A percentile compares a stretch with the other conserved stretches of the same genome.
These are phyloP conservation scores for Fragaria vesca DNA, from an alignment of 306 rosid genomes.

Conservation along the genomic window DNA sequence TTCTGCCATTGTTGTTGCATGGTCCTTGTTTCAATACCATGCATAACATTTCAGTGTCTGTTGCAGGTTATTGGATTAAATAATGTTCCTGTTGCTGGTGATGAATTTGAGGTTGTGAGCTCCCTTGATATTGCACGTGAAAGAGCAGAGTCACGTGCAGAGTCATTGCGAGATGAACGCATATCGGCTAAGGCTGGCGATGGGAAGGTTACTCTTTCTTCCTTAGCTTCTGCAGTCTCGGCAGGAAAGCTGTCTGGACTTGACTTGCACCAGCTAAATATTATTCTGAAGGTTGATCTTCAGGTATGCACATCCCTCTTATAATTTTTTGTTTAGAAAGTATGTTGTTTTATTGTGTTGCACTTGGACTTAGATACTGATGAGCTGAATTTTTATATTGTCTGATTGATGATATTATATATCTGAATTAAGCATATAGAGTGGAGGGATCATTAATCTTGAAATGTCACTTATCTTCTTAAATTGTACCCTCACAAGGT, in stretches of 20 bases:
- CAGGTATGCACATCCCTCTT: constrained; percentile 61
- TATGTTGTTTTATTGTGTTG: neutral
- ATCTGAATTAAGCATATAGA: neutral
- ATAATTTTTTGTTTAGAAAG: neutral
- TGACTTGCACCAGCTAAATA: constrained; percentile 93
- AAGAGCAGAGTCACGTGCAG: constrained; percentile 79
- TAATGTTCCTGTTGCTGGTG: constrained; percentile 91
- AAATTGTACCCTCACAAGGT: neutral
- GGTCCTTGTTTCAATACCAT: constrained; percentile 9
- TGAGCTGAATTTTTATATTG: neutral
- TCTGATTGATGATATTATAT: neutral
- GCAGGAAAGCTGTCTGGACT: constrained; percentile 78
- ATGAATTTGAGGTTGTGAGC: constrained; percentile 79
- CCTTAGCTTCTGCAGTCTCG: constrained; percentile 94
- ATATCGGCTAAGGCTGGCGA: constrained; percentile 98
- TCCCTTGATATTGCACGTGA: constrained; percentile 92
- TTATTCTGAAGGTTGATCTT: constrained; percentile 92
- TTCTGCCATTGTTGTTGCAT: neutral
- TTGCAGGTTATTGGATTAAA: constrained; percentile 86
- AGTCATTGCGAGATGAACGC: constrained; percentile 67
- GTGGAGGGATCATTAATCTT: too few relatives aligned
- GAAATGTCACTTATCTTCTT: neutral
- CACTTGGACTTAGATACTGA: neutral
- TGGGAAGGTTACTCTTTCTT: constrained; percentile 94
- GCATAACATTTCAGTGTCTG: constrained; percentile 19